These are phyloP conservation scores for Aspergillus fischeri DNA, from an alignment of 2,329 filamentous ascomycete genomes.

Conservation along the genomic window DNA sequence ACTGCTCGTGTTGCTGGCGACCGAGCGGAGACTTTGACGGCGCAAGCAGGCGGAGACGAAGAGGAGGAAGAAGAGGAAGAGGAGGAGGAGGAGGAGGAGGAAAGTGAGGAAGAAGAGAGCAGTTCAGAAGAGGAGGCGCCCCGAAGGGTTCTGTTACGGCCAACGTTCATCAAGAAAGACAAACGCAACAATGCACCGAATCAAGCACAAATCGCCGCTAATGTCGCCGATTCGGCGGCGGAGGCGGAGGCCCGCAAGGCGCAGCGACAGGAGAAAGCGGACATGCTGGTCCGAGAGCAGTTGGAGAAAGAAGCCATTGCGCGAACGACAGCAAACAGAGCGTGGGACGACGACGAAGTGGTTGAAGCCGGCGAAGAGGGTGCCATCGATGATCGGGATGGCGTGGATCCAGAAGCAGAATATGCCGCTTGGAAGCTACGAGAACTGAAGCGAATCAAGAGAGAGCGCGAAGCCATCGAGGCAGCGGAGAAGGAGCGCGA, in stretches of 20 bases:
- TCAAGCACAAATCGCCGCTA: constrained; percentile 16
- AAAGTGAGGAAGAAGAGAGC: constrained; percentile 34
- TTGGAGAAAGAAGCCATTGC: constrained; percentile 76
- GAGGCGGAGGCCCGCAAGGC: constrained; percentile 40
- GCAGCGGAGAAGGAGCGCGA: constrained; percentile 77
- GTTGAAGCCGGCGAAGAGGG: constrained; percentile 63
- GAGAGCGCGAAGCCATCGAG: constrained; percentile 81
- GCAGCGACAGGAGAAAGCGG: constrained; percentile 65
- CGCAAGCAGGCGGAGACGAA: constrained; percentile 11
- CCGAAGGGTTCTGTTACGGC: constrained; percentile 55
- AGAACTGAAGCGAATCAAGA: constrained; percentile 82
- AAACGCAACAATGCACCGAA: constrained; percentile 46
- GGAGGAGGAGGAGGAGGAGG: constrained; percentile 36
- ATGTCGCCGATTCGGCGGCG: constrained; percentile 32
- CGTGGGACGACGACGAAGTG: constrained; percentile 72
- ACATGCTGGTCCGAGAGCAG: constrained; percentile 82
- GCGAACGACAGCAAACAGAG: constrained; percentile 69
- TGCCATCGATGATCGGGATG: constrained; percentile 86
- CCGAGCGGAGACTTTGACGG: constrained; percentile 11
- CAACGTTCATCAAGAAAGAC: constrained; percentile 63
- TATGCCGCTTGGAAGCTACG: constrained; percentile 90
- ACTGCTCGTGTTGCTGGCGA: constrained; percentile 12
- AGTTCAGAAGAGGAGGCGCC: constrained; percentile 57
- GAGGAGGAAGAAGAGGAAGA: constrained; percentile 11
- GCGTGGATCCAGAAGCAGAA: constrained; percentile 79